Percentiles rank a stretch among this genome's conserved stretches.
Conservation (phyloP, 345 rosid genomes). For the Excoecaria cochinchinensis region DNA sequence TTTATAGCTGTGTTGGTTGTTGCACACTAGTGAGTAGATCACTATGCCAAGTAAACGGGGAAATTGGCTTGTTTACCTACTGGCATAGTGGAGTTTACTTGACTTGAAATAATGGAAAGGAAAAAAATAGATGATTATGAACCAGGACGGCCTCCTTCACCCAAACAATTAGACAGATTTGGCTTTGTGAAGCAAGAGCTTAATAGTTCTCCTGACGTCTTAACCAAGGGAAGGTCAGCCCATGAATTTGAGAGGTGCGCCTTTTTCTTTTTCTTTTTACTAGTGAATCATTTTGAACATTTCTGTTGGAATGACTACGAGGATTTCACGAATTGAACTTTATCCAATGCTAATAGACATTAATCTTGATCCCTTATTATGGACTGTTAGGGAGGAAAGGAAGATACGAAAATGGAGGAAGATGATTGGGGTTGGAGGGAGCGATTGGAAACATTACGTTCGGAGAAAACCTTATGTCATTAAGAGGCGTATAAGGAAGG, state of each 20-base stretch:
- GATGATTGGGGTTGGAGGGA: conserved; percentile 96
- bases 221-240: conserved; percentile 49
- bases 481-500: conserved; percentile 81
- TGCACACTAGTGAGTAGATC: conserved; percentile 13
- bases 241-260: conserved; percentile 53
- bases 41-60: conserved; percentile 30
- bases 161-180: conserved; percentile 63
- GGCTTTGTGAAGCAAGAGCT: conserved; percentile 73
- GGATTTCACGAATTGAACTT: conserved; percentile 9
- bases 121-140: conserved; percentile 60
- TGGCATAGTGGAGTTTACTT: conserved; percentile 22
- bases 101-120: conserved; percentile 62
- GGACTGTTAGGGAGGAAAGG: conserved; percentile 73
- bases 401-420: conserved; percentile 92
- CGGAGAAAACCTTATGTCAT: conserved; percentile 87
- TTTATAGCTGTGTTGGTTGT: conserved; percentile 15
- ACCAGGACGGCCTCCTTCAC: conserved; percentile 60
- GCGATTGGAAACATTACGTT: conserved; percentile 93
- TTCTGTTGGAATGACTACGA: not conserved
- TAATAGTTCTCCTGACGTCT: conserved; percentile 46
- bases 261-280: not conserved
- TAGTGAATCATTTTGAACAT: not conserved
- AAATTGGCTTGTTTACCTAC: conserved; percentile 12
- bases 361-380: conserved; percentile 16
- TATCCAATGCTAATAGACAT: not conserved